phyloP scores from a whole-genome alignment of 805 yeast species.

The Spathaspora boniae region DNA sequence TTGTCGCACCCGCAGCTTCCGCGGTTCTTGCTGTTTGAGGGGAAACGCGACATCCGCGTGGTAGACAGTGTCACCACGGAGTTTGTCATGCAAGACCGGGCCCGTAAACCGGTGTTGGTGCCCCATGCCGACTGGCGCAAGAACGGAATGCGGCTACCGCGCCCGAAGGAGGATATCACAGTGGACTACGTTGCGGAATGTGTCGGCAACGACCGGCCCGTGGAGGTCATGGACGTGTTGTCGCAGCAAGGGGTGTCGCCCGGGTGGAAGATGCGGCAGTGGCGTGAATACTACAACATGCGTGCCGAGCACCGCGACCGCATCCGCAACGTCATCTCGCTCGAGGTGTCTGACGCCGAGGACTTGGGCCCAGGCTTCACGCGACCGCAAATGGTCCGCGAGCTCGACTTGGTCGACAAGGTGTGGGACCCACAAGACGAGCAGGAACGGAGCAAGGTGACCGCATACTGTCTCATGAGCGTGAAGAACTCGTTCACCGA shows the following conservation, averaged over 20 bases:
- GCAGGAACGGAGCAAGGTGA: conserved; percentile 52
- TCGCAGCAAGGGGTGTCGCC: conserved; percentile 65
- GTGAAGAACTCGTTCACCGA: conserved; percentile 80
- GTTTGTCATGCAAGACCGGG: conserved; percentile 29
- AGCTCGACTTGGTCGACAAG: conserved; percentile 64
- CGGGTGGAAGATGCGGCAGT: conserved; percentile 65
- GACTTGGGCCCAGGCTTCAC: conserved; percentile 44
- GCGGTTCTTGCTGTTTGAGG: conserved; percentile 26
- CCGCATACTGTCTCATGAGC: conserved; percentile 82
- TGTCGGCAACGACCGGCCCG: conserved; percentile 59
- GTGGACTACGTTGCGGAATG: conserved; percentile 53
- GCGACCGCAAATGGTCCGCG: conserved; percentile 65
- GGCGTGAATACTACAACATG: conserved; percentile 68
- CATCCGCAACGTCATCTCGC: conserved; percentile 73
- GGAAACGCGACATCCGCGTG: conserved; percentile 20
- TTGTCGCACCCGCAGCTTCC: conserved; percentile 53
- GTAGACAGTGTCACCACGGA: conserved; percentile 31
- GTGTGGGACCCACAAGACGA: conserved; percentile 48
- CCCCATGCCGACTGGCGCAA: conserved; percentile 24
- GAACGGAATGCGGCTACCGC: conserved; percentile 56
- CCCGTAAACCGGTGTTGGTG: conserved; percentile 46
- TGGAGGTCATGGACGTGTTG: conserved; percentile 87
- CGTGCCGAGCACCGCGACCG: conserved; percentile 50
- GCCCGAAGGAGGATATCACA: conserved; percentile 31
- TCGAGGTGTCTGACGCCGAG: conserved; percentile 65